A percentile compares a stretch with the other conserved stretches of the same genome.
phyloP scores from a whole-genome alignment of 768 basidiomycete genomes.

The Russula earlei region DNA sequence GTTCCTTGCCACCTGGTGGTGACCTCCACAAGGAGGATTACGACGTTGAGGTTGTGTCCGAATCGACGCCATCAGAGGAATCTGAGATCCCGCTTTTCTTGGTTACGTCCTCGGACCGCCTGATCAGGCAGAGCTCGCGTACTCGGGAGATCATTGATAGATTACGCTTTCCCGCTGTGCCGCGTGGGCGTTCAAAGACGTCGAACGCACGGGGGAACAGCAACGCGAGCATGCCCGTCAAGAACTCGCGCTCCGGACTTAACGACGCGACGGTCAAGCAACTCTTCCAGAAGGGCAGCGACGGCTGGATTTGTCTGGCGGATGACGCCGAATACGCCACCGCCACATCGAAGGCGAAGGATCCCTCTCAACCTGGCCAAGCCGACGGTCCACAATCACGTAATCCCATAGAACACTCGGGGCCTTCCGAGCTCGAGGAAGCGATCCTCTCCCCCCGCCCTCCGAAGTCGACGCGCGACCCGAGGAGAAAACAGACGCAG shows the following conservation, averaged over 20 bases:
- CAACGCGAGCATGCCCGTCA: neutral
- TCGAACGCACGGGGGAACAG: neutral
- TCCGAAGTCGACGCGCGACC: neutral
- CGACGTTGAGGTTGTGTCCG: constrained; percentile 39
- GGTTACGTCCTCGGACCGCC: constrained; percentile 21
- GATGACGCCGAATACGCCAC: constrained; percentile 6
- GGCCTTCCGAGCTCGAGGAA: constrained; percentile 10
- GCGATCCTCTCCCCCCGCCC: neutral
- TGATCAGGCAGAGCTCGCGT: constrained; percentile 40
- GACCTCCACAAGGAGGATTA: constrained; percentile 45
- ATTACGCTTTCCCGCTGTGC: constrained; percentile 32
- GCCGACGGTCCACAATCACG: neutral
- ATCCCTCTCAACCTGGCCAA: neutral
- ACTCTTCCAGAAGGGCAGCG: constrained; percentile 18
- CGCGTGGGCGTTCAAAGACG: constrained; percentile 19
- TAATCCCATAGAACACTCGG: constrained; percentile 14
- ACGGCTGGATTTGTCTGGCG: constrained; percentile 19
- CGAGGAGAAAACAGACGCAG: constrained; percentile 11
- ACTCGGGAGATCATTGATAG: constrained; percentile 53
- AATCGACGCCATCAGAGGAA: constrained; percentile 18
- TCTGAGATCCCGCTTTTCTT: constrained; percentile 31
- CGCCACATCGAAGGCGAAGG: neutral
- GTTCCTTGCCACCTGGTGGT: constrained; percentile 28
- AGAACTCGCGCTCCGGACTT: constrained; percentile 2
- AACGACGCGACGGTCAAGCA: constrained; percentile 15